These are phyloP conservation scores for Pseudogymnoascus sp. DNA, from an alignment of 2,329 filamentous ascomycete genomes.

Conservation along the genomic window DNA sequence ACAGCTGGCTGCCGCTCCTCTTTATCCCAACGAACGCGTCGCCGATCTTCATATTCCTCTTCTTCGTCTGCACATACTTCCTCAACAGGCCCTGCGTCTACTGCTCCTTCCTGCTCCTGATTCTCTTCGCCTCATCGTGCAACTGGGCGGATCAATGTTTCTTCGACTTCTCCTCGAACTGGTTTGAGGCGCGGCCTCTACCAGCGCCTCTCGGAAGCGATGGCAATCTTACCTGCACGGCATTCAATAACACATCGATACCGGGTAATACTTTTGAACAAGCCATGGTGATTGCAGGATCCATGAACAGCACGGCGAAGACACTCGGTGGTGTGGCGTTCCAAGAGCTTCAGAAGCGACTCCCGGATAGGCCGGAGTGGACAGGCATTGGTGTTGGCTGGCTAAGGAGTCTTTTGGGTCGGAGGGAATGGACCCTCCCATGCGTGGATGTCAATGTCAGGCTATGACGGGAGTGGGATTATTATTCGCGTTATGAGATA, in stretches of 20 bases:
- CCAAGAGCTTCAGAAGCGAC: constrained; percentile 46
- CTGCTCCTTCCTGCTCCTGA: constrained; percentile 90
- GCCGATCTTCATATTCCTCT: constrained; percentile 77
- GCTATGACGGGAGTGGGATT: constrained; percentile 39
- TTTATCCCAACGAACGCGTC: constrained; percentile 84
- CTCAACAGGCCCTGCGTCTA: constrained; percentile 96
- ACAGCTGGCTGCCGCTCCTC: constrained; percentile 76
- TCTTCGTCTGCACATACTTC: constrained; percentile 90
- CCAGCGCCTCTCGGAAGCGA: constrained; percentile 16
- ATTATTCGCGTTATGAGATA: constrained; percentile 6
- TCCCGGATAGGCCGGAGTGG: constrained; percentile 55
- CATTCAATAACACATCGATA: constrained; percentile 21
- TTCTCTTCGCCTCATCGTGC: constrained; percentile 87
- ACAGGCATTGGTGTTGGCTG: constrained; percentile 77
- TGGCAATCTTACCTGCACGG: constrained; percentile 17
- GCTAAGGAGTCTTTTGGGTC: constrained; percentile 73
- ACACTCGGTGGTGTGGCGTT: constrained; percentile 61
- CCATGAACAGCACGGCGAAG: constrained; percentile 62
- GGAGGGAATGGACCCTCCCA: constrained; percentile 82
- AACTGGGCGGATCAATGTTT: constrained; percentile 87
- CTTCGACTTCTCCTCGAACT: constrained; percentile 85
- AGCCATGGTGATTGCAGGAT: constrained; percentile 27
- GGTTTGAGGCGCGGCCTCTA: constrained; percentile 72
- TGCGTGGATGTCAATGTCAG: constrained; percentile 84
- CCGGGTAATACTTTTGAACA: constrained; percentile 30